Base-by-base conservation (phyloP, 306 rosid species). In the Corylus heterophylla region DNA sequence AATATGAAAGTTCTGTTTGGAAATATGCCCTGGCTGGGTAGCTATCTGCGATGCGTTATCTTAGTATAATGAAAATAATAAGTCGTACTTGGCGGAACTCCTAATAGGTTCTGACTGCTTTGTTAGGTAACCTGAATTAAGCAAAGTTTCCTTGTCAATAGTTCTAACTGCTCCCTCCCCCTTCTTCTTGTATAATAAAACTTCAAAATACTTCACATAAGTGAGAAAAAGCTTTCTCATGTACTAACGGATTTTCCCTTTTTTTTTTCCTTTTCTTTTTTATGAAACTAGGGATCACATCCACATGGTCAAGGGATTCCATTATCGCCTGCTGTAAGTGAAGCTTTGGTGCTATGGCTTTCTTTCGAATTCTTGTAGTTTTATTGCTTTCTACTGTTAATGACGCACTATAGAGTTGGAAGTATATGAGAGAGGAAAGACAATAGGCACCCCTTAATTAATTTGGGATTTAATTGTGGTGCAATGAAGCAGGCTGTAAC, bases 241-340 rank as follows among this genome's bases (percentile, higher is more conserved):
- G 25, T 80, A 49, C 86, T 82, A 18, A 79, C 27, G 74, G 74
- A 47, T 47, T 75, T 5, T 51, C 56, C 77, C 64, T 71, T 73
- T 54, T 56, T 63, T 81, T 74, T 74, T 29, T 29, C 31, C 31
- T 29, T 29, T 29, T 29, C 31, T 29, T 29, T 29, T 31, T 31
- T 31, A 31, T 31, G 35, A 58, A 74, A 83, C 71, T 79, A 92
- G 96, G 94, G 94, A 54, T 83, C 91, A 14, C 88, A 85, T 56
- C 45, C 90, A 73, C 92, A 86, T 82, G 96, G 90, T 78, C 97
- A 90, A 80, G 94, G 87, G 68, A 69, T 89, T 83, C 90, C 94
- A 62, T 76, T 92, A 62, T 87, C 97, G 42, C 96, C 94, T 73
- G 86, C 88, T 74, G 97, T 95, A 89, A 91, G 92, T 84, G 82